Conservation (phyloP, 2,329 filamentous ascomycete species). For the Pseudocercospora macadamiae region DNA sequence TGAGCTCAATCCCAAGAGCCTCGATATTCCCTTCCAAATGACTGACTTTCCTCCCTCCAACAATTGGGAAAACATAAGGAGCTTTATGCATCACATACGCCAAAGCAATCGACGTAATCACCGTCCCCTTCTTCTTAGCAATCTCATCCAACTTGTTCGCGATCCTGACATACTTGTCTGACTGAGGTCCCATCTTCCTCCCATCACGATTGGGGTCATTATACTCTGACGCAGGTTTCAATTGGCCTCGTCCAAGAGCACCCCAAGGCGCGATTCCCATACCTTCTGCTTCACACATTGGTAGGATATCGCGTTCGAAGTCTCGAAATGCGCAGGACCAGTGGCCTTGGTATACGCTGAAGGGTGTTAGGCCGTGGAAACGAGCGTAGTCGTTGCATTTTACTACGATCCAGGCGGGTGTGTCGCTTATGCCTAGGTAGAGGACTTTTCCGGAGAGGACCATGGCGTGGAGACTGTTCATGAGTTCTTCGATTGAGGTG, state of each 20-base stretch:
- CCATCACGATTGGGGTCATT: conserved; percentile 39
- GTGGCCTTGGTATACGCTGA: conserved; percentile 43
- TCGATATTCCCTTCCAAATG: conserved; percentile 73
- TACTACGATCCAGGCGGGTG: conserved; percentile 62
- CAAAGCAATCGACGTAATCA: conserved; percentile 60
- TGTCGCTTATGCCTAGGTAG: conserved; percentile 69
- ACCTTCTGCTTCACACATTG: conserved; percentile 47
- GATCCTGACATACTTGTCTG: conserved; percentile 53
- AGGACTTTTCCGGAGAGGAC: conserved; percentile 65
- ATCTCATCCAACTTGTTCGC: conserved; percentile 64
- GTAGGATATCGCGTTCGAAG: conserved; percentile 52
- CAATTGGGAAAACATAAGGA: conserved; percentile 64
- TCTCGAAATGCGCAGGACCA: conserved; percentile 42
- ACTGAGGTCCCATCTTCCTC: conserved; percentile 34
- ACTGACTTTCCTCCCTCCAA: conserved; percentile 69
- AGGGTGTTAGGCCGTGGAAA: conserved; percentile 57
- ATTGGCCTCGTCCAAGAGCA: conserved; percentile 26
- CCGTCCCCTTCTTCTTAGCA: conserved; percentile 57
- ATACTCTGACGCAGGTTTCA: conserved; percentile 30
- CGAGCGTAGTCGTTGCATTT: conserved; percentile 57
- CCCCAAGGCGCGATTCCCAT: conserved; percentile 66
- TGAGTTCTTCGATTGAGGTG: conserved; percentile 65
- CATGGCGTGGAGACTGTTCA: conserved; percentile 67
- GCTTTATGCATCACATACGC: conserved; percentile 40
- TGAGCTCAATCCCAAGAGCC: conserved; percentile 64